Conservation (phyloP, 2,329 filamentous ascomycete species). For the Amylocarpus encephaloides region DNA sequence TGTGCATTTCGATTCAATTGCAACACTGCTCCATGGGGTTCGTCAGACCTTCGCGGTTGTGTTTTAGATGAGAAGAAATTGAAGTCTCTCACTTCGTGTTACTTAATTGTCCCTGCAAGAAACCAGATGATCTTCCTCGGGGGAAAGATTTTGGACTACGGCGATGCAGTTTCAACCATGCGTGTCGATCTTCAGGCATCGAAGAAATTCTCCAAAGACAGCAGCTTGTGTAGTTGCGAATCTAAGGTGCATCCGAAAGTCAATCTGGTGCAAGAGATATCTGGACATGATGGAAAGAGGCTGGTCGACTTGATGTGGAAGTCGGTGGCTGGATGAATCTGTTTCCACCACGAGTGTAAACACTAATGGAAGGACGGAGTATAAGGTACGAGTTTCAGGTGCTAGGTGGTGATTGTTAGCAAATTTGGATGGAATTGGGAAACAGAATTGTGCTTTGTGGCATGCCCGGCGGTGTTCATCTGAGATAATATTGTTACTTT, state of each 20-base stretch:
- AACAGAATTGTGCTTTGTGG: too few species aligned
- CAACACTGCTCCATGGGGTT: not conserved
- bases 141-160: not conserved
- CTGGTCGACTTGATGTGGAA: not conserved
- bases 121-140: not conserved
- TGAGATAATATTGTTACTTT: too few species aligned
- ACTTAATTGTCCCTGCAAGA: not conserved
- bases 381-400: not conserved
- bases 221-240: not conserved
- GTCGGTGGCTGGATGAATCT: not conserved
- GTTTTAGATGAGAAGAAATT: not conserved
- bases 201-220: not conserved
- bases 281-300: not conserved
- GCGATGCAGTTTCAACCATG: not conserved
- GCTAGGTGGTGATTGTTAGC: not conserved
- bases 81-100: not conserved
- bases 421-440: too few species aligned
- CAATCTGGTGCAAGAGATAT: not conserved
- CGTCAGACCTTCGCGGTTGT: not conserved
- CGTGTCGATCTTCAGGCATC: not conserved
- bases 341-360: not conserved
- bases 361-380: not conserved
- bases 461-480: too few species aligned
- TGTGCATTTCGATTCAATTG: slow-evolving; percentile 4
- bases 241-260: not conserved